phyloP scores from a whole-genome alignment of 176 grass and related monocot species.

The Aegilops umbellulata region DNA sequence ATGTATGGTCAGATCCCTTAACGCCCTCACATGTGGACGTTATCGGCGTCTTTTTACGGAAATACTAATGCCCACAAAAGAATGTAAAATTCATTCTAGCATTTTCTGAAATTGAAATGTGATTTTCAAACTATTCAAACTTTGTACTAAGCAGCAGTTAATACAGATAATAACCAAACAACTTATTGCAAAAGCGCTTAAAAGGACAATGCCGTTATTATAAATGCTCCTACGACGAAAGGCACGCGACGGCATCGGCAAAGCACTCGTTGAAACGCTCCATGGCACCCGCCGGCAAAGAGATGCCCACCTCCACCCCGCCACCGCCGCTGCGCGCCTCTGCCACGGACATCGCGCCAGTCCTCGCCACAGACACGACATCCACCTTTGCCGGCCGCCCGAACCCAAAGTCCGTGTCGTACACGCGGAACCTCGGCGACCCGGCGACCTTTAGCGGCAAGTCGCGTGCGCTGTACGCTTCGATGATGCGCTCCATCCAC shows the following conservation, averaged over 20 bases:
- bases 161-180: no score
- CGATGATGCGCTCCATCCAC: neutral
- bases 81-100: no score
- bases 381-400: neutral
- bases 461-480: neutral
- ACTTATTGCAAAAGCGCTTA: no score
- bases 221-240: neutral
- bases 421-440: conserved; percentile 2
- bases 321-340: neutral
- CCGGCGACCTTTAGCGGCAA: neutral
- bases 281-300: neutral
- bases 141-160: no score
- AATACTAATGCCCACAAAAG: no score
- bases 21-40: no score
- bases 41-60: no score
- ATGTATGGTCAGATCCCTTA: no score
- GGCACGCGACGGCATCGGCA: neutral
- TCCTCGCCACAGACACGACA: neutral
- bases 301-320: conserved; percentile 3
- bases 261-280: neutral
- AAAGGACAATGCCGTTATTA: no score
- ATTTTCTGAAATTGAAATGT: no score
- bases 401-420: conserved; percentile 4
- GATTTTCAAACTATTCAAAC: no score
- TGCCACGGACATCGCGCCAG: neutral